These are phyloP conservation scores for Serendipita indica DNA, from an alignment of 768 basidiomycete species.

Conservation along the genomic window DNA sequence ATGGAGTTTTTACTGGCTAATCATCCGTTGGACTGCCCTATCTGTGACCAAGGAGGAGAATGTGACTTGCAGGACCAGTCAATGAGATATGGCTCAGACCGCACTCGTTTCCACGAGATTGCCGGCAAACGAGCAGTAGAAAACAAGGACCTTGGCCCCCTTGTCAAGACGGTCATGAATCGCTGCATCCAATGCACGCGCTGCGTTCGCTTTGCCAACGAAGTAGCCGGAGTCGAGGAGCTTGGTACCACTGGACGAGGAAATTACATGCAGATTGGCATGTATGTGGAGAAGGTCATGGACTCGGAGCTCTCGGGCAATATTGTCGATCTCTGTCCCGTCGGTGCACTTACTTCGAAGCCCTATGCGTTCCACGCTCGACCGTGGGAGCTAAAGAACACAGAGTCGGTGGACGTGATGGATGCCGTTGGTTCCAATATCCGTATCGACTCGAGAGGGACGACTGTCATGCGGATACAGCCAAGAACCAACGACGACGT, in stretches of 20 bases:
- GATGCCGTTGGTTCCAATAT: conserved; percentile 96
- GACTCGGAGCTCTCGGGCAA: conserved; percentile 96
- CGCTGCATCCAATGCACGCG: conserved; percentile 99
- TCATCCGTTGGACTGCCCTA: conserved; percentile 95
- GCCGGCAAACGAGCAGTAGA: conserved; percentile 95
- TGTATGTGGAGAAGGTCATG: conserved; percentile 95
- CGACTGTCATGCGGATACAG: conserved; percentile 94
- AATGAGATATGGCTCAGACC: conserved; percentile 97
- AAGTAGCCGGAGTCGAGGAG: conserved; percentile 96
- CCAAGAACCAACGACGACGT: conserved; percentile 94
- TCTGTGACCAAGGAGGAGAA: conserved; percentile 98
- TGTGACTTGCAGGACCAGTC: conserved; percentile 98
- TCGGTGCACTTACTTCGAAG: conserved; percentile 95
- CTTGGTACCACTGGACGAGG: conserved; percentile 93
- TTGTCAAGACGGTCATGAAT: conserved; percentile 98
- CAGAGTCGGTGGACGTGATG: conserved; percentile 88
- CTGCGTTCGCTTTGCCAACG: conserved; percentile 97
- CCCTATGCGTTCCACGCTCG: conserved; percentile 96
- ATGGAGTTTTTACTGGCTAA: conserved; percentile 98
- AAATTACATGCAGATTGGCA: conserved; percentile 97
- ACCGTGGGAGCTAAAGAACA: conserved; percentile 98
- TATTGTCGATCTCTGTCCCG: conserved; percentile 92
- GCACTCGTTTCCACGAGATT: conserved; percentile 96
- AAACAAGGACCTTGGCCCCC: conserved; percentile 93
- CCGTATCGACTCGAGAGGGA: conserved; percentile 85